A percentile compares a stretch with the other conserved stretches of the same genome.
phyloP scores from a whole-genome alignment of 2,329 filamentous ascomycete genomes.

The Tolypocladium tundrense region DNA sequence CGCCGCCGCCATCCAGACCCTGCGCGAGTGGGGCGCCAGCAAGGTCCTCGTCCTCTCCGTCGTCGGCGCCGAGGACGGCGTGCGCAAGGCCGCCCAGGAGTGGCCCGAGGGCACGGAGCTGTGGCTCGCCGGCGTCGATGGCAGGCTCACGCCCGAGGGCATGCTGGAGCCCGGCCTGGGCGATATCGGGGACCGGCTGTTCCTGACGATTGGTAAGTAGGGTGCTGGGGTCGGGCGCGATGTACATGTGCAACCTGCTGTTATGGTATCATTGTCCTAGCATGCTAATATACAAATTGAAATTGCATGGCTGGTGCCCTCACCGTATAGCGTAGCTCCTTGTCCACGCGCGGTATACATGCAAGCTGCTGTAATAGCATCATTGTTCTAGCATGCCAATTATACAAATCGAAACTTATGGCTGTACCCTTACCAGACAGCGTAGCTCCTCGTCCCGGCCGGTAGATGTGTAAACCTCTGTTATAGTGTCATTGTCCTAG shows the following conservation, averaged over 20 bases:
- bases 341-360: neutral
- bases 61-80: constrained; percentile 61
- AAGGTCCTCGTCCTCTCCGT: constrained; percentile 68
- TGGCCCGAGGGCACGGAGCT: constrained; percentile 72
- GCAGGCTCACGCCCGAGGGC: constrained; percentile 60
- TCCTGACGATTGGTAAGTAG: constrained; percentile 49
- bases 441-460: no score
- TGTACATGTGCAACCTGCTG: no score
- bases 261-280: no score
- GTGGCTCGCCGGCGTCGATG: constrained; percentile 75
- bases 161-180: constrained; percentile 89
- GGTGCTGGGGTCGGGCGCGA: neutral
- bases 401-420: no score
- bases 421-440: no score
- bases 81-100: constrained; percentile 59
- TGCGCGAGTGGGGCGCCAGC: constrained; percentile 86
- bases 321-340: no score
- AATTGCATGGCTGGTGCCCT: no score
- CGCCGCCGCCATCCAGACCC: constrained; percentile 77
- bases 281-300: no score
- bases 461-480: neutral
- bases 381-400: no score
- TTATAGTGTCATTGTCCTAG: neutral
- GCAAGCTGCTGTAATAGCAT: no score
- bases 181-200: constrained; percentile 83